Evolutionary conservation across 2,329 filamentous ascomycete species (phyloP).

Genomic region (Gnomoniopsis sp.): DNA sequence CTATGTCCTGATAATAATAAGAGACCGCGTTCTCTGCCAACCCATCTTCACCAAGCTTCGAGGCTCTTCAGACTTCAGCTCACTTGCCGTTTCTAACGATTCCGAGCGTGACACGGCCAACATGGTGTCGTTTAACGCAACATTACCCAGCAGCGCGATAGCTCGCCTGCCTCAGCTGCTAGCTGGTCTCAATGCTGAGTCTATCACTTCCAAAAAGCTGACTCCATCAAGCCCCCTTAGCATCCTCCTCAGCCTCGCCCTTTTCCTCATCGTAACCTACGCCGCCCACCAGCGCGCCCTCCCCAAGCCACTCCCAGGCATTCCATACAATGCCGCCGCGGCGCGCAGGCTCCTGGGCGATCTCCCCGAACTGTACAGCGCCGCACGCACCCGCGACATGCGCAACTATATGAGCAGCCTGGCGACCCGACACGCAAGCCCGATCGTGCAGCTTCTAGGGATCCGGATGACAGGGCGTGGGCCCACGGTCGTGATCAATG

Average conservation of each 20-base stretch:
- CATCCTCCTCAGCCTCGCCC: background rate
- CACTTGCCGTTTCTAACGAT: too few relatives aligned
- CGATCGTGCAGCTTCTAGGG: conserved; percentile 2
- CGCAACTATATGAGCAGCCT: background rate
- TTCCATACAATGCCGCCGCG: background rate
- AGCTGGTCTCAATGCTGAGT: too few relatives aligned
- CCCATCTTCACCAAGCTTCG: too few relatives aligned
- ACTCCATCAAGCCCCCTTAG: background rate
- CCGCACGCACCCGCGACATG: background rate
- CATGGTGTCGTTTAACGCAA: too few relatives aligned
- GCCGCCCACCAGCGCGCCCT: conserved; percentile 6
- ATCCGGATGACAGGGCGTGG: too few relatives aligned
- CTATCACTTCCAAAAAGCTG: too few relatives aligned
- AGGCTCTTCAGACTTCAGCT: too few relatives aligned
- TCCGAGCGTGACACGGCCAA: too few relatives aligned
- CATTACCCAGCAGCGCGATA: too few relatives aligned
- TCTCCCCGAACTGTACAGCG: background rate
- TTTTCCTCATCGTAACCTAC: conserved; percentile 3
- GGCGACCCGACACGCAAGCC: background rate
- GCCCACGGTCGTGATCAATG: conserved; percentile 5
- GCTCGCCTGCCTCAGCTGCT: too few relatives aligned
- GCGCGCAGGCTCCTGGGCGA: background rate
- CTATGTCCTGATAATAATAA: too few relatives aligned
- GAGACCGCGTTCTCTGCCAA: too few relatives aligned
- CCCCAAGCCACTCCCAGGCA: conserved; percentile 3